A percentile compares a stretch with the other conserved stretches of the same genome.
These are phyloP conservation scores for Coniophora puteana DNA, from an alignment of 1,284 basidiomycete genomes.

Conservation along the genomic window DNA sequence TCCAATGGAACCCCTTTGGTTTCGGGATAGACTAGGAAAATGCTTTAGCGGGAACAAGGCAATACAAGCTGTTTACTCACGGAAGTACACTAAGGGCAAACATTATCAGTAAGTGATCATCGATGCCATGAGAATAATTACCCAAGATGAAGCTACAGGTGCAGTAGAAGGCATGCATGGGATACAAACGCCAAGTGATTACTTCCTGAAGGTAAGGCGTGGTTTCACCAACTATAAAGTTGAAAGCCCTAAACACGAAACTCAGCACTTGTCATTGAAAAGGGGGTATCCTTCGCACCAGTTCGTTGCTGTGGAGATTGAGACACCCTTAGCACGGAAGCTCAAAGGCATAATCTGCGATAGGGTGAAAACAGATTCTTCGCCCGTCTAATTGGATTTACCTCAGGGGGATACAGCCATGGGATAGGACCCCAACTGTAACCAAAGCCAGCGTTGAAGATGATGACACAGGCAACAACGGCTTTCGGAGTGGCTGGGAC, in stretches of 20 bases:
- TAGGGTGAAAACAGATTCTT: conserved; percentile 1
- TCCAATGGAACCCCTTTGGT: conserved; percentile 77
- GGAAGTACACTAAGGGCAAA: conserved; percentile 58
- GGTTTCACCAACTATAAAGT: conserved; percentile 85
- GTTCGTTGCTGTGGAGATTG: conserved; percentile 82
- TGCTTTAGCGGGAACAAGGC: conserved; percentile 3
- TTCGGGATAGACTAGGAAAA: conserved; percentile 75
- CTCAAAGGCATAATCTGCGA: conserved; percentile 86
- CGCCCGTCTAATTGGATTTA: conserved; percentile 24
- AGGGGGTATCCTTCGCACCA: conserved; percentile 16
- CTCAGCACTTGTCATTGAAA: conserved; percentile 27
- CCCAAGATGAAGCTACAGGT: conserved; percentile 82
- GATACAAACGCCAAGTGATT: conserved; percentile 92
- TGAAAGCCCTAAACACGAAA: conserved; percentile 68
- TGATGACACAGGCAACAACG: conserved; percentile 88
- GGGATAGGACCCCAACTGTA: conserved; percentile 79
- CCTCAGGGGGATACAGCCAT: conserved; percentile 89
- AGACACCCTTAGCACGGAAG: conserved; percentile 93
- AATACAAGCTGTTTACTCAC: conserved; percentile 34
- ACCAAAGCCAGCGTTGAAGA: conserved; percentile 94
- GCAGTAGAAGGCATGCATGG: conserved; percentile 96
- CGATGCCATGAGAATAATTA: conserved; percentile 25
- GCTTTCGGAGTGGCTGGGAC: conserved; percentile 82
- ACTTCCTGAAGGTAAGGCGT: conserved; percentile 88
- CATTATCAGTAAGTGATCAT: conserved; percentile 15